Evolutionary conservation across 768 basidiomycete genomes (phyloP).

Genomic region (Glaciozyma antarctica): DNA sequence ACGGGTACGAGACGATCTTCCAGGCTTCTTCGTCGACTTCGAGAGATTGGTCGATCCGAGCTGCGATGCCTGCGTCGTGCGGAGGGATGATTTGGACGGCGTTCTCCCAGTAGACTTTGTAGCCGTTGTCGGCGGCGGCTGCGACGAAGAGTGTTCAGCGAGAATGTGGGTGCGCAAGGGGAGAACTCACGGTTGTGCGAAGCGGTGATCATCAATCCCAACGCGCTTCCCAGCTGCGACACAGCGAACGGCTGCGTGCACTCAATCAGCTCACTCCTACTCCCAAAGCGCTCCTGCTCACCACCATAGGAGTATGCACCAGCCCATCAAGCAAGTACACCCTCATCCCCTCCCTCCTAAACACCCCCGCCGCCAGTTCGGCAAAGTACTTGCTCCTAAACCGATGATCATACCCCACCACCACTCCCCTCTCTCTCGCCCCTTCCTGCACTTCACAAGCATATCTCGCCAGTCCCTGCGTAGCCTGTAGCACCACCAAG

Average conservation of each 20-base stretch:
- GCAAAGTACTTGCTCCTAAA: slow-evolving; percentile 73
- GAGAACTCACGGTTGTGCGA: slow-evolving; percentile 57
- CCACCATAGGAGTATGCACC: slow-evolving; percentile 53
- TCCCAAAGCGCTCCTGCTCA: neutral
- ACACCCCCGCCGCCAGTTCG: slow-evolving; percentile 59
- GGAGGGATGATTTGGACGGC: slow-evolving; percentile 64
- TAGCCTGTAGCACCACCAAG: slow-evolving; percentile 43
- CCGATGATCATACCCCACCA: slow-evolving; percentile 79
- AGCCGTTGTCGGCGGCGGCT: slow-evolving; percentile 62
- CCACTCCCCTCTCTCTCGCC: slow-evolving; percentile 57
- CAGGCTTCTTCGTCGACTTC: slow-evolving; percentile 46
- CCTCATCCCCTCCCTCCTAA: slow-evolving; percentile 55
- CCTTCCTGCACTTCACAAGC: slow-evolving; percentile 1
- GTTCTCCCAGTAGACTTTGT: slow-evolving; percentile 51
- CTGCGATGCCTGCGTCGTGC: slow-evolving; percentile 68
- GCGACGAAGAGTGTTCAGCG: neutral
- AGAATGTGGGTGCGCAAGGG: neutral
- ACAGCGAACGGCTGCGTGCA: slow-evolving; percentile 59
- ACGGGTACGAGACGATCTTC: slow-evolving; percentile 32
- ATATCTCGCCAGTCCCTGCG: slow-evolving; percentile 28
- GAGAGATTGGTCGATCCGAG: slow-evolving; percentile 54
- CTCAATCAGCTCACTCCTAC: neutral
- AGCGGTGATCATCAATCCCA: slow-evolving; percentile 86
- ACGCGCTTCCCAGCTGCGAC: slow-evolving; percentile 56
- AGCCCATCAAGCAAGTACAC: slow-evolving; percentile 60